Conservation (phyloP, 805 yeast genomes). For the Brettanomyces nanus region DNA sequence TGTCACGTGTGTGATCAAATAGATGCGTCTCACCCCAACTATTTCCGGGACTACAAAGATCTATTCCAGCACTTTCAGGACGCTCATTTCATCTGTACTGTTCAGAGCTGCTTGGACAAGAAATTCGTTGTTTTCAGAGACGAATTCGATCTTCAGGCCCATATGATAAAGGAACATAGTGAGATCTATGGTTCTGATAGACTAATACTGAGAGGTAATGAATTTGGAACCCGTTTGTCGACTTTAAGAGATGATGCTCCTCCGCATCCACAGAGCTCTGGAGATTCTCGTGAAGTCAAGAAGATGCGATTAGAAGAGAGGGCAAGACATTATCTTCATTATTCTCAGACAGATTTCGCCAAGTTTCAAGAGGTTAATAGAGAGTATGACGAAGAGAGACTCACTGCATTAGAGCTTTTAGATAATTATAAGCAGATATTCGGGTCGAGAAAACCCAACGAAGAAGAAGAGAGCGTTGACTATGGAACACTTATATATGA, state of each 20-base stretch:
- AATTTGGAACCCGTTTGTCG: conserved; percentile 41
- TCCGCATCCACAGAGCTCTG: conserved; percentile 11
- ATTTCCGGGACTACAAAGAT: conserved; percentile 68
- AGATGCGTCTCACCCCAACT: conserved; percentile 55
- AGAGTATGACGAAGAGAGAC: conserved; percentile 34
- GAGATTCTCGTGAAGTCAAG: conserved; percentile 40
- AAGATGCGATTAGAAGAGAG: conserved; percentile 68
- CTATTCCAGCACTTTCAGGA: conserved; percentile 66
- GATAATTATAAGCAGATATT: conserved; percentile 43
- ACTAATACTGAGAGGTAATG: conserved; percentile 20
- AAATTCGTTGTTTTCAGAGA: conserved; percentile 89
- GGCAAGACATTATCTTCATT: conserved; percentile 69
- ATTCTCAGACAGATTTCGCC: conserved; percentile 37
- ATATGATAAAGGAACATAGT: conserved; percentile 71
- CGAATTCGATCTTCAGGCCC: conserved; percentile 79
- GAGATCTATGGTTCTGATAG: conserved; percentile 30
- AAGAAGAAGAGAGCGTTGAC: conserved; percentile 34
- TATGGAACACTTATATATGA: conserved; percentile 51
- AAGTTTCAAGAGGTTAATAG: conserved; percentile 43
- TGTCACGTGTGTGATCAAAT: conserved; percentile 83
- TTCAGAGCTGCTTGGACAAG: conserved; percentile 73
- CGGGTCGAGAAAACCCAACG: conserved; percentile 9
- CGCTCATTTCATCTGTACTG: conserved; percentile 72
- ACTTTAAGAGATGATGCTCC: conserved; percentile 32
- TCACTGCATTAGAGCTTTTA: conserved; percentile 42